Conservation (phyloP, 306 rosid species). For the Phaseolus lunatus region DNA sequence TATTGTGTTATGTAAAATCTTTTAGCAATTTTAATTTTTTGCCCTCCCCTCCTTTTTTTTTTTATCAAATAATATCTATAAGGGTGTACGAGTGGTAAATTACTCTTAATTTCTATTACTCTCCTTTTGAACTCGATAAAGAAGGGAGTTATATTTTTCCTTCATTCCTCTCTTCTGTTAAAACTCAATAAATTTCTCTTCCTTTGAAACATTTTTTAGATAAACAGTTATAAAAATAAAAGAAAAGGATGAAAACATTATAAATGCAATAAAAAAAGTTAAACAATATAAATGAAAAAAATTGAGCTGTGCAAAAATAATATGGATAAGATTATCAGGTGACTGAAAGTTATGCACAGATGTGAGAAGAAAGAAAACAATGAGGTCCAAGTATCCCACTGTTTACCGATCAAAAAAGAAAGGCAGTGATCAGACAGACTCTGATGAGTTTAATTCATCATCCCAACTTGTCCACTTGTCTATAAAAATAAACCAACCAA, state of each 20-base stretch:
- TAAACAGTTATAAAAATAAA: background rate
- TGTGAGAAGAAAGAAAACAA: background rate
- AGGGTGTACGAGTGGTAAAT: background rate
- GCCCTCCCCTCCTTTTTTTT: background rate
- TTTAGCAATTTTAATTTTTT: background rate
- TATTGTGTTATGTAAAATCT: background rate
- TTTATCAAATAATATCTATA: background rate
- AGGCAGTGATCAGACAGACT: background rate
- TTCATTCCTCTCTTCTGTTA: background rate
- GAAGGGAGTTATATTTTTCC: background rate
- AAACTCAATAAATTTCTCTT: background rate
- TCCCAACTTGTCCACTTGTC: conserved; percentile 51
- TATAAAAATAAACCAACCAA: conserved; percentile 37
- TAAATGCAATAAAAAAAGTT: background rate
- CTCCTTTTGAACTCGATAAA: background rate
- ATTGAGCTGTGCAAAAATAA: background rate
- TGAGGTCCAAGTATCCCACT: background rate
- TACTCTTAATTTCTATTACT: background rate
- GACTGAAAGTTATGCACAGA: background rate
- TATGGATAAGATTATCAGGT: background rate
- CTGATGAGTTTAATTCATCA: background rate
- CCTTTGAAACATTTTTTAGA: background rate
- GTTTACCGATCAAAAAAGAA: background rate
- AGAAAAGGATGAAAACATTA: background rate
- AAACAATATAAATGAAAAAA: background rate